These are phyloP conservation scores for Cladophialophora carrionii DNA, from an alignment of 2,329 filamentous ascomycete species.

Conservation along the genomic window DNA sequence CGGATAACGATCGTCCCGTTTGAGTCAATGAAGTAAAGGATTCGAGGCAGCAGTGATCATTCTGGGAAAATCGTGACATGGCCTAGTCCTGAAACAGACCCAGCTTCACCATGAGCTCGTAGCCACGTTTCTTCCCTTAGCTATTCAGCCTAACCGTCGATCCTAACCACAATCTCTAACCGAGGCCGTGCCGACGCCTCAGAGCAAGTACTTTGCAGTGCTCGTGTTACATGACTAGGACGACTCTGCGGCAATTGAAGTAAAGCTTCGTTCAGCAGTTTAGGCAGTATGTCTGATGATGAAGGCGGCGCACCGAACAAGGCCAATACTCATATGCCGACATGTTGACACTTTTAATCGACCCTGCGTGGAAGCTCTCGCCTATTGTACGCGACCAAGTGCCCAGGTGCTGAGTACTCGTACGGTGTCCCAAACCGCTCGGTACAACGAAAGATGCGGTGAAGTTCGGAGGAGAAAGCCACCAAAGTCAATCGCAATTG, in stretches of 20 bases:
- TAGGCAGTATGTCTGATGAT: neutral
- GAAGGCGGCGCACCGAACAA: neutral
- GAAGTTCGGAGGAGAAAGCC: constrained; percentile 2
- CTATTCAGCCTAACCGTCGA: neutral
- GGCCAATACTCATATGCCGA: constrained; percentile 1
- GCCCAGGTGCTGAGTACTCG: neutral
- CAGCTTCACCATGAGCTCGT: neutral
- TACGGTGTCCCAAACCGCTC: neutral
- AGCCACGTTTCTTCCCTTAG: neutral
- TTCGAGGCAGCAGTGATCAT: neutral
- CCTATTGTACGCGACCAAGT: neutral
- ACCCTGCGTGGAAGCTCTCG: neutral
- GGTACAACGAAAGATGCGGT: neutral
- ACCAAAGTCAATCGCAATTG: neutral
- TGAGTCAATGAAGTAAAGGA: neutral
- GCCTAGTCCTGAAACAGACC: neutral
- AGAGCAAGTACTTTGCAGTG: constrained; percentile 9
- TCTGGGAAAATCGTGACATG: neutral
- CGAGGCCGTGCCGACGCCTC: neutral
- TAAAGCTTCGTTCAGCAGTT: neutral
- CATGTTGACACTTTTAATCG: neutral
- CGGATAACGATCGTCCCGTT: constrained; percentile 7
- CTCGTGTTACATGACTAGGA: neutral
- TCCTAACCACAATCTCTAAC: constrained; percentile 6
- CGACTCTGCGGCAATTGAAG: neutral